Evolutionary conservation across 805 yeast species (phyloP).

Genomic region (Starmerella lactis-condensi): DNA sequence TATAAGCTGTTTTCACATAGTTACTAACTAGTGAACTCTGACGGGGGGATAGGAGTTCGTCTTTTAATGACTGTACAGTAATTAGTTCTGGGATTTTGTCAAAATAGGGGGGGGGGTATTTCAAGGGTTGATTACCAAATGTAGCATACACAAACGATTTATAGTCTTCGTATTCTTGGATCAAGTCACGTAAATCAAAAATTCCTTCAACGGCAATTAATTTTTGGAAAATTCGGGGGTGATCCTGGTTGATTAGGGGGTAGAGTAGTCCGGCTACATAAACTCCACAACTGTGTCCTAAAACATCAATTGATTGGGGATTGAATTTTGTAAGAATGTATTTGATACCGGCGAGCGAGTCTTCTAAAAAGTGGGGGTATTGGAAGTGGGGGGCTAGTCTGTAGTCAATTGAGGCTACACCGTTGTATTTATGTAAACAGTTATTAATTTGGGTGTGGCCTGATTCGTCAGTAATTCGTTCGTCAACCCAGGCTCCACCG

Average conservation of each 20-base stretch:
- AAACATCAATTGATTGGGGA: slow-evolving; percentile 22
- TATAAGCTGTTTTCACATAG: too few species aligned
- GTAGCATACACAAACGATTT: slow-evolving; percentile 40
- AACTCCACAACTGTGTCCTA: slow-evolving; percentile 77
- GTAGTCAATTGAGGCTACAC: slow-evolving; percentile 37
- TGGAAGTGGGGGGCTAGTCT: slow-evolving; percentile 41
- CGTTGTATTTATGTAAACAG: slow-evolving; percentile 10
- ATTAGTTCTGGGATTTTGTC: slow-evolving; percentile 1
- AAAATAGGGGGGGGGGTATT: slow-evolving; percentile 18
- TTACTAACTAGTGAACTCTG: too few species aligned
- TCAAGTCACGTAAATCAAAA: slow-evolving; percentile 33
- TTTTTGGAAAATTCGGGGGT: background rate
- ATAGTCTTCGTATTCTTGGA: slow-evolving; percentile 46
- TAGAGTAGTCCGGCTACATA: slow-evolving; percentile 35
- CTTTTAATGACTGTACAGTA: slow-evolving; percentile 36
- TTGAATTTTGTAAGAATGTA: slow-evolving; percentile 14
- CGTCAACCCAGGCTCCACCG: slow-evolving; percentile 84
- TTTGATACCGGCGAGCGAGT: slow-evolving; percentile 32
- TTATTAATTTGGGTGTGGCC: too few species aligned
- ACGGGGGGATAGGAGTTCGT: slow-evolving; percentile 39
- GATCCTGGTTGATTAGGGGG: slow-evolving; percentile 13
- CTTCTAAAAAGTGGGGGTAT: slow-evolving; percentile 46
- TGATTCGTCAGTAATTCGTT: slow-evolving; percentile 40
- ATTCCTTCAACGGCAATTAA: slow-evolving; percentile 43
- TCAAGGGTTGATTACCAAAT: slow-evolving; percentile 24